phyloP scores from a whole-genome alignment of 164 flowering plant species.

The Brasenia schreberi region DNA sequence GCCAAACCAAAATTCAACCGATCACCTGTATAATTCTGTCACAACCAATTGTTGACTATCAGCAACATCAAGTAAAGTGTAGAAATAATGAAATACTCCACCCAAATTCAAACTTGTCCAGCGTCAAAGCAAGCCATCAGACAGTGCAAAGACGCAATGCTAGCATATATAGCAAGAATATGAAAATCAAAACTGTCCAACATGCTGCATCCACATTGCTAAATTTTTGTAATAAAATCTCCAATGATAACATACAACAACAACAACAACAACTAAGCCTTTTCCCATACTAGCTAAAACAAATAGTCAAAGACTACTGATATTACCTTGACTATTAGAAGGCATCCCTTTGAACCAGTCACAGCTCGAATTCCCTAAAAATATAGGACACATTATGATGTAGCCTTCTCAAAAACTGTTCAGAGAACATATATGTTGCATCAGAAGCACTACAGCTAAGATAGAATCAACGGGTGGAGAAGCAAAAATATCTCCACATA shows the following conservation, averaged over 20 bases:
- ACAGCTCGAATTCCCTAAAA: slow-evolving; percentile 95
- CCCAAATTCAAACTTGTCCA: too few relatives aligned
- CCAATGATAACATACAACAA: too few relatives aligned
- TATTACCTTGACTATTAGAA: slow-evolving; percentile 80
- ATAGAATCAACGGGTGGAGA: slow-evolving; percentile 88
- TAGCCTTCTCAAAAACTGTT: neutral
- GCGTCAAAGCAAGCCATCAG: too few relatives aligned
- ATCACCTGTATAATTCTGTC: slow-evolving; percentile 93
- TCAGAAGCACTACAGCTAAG: slow-evolving; percentile 46
- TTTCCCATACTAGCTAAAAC: neutral
- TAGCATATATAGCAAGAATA: too few relatives aligned
- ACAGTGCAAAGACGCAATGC: too few relatives aligned
- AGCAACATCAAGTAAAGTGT: neutral
- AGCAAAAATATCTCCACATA: slow-evolving; percentile 87
- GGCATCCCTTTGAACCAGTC: slow-evolving; percentile 90
- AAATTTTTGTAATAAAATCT: too few relatives aligned
- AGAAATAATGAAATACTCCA: too few relatives aligned
- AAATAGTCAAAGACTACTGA: neutral
- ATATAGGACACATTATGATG: slow-evolving; percentile 6
- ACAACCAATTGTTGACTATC: neutral
- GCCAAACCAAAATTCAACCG: slow-evolving; percentile 97
- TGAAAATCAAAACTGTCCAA: too few relatives aligned
- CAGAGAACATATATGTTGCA: neutral
- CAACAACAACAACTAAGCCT: too few relatives aligned
- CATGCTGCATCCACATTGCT: too few relatives aligned